Evolutionary conservation across 139 green algal species (phyloP), one percentile per base, ranked within the genome.

Genomic region (Closterium sp.): DNA sequence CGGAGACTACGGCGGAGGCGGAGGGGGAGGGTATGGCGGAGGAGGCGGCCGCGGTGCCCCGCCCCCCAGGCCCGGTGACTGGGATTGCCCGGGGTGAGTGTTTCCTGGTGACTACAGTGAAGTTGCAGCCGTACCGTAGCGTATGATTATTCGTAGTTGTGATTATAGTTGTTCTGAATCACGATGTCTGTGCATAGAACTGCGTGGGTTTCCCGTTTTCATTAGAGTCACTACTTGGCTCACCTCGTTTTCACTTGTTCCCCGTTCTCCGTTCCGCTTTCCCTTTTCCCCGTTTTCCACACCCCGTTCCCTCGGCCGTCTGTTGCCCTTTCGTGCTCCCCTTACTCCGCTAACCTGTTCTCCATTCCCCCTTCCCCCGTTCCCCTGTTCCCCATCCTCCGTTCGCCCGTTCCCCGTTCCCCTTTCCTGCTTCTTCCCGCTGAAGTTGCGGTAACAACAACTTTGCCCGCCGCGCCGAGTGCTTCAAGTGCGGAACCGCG

Each of bases 391-490:
- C 88, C 31, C 6, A 24, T 93, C 90, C 31, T 93, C 70, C 92
- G 30, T 92, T 92, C 6, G 9, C 30, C 27, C 29, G n/a, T 29
- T 28, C 30, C 5, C n/a, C n/a, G 30, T n/a, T 87, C 93, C 27
- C 10, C 29, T 0, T 90, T 22, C 31, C 24, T 19, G 28, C 22
- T 90, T 91, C 28, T 19, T 93, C 2, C 30, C 29, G 10, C 28
- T 0, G 88, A 88, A 94, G 91, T 73, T 94, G 92, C 32, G 89
- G 89, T 4, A 94, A 94, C 85, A 62, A 31, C 28, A 94, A 94
- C 84, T 94, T 94, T 94, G 92, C 92, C 24, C 31, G 90, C 24
- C n/a, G 92, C n/a, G 17, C 28, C 10, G 92, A 94, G 89, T 94
- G 92, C 92, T 94, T 94, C 92, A 87, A 87, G n/a, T 94, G 92